A percentile compares a stretch with the other conserved stretches of the same genome.
Evolutionary conservation across 371 early-diverging fungal genomes (phyloP).

Genomic region (Rhizoclosmatium hyalinum): DNA sequence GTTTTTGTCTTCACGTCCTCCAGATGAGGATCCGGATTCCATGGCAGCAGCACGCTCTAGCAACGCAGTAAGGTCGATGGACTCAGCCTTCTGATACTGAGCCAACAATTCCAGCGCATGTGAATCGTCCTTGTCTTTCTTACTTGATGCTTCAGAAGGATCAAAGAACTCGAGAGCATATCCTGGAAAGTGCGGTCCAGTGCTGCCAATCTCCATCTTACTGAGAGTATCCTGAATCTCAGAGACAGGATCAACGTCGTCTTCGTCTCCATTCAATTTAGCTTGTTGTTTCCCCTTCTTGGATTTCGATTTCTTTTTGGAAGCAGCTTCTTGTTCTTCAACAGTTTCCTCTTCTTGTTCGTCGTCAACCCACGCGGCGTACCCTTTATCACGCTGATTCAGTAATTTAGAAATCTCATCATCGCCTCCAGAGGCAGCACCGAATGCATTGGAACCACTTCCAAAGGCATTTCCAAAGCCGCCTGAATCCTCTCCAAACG

Average conservation of each 20-base stretch:
- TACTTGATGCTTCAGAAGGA: neutral
- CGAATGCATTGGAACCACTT: neutral
- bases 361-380: slow-evolving; percentile 21
- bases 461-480: neutral
- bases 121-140: slow-evolving; percentile 11
- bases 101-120: slow-evolving; percentile 43
- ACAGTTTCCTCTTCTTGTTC: neutral
- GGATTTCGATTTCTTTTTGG: neutral
- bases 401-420: slow-evolving; percentile 22
- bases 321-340: neutral
- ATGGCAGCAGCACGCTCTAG: slow-evolving; percentile 12
- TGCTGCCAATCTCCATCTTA: neutral
- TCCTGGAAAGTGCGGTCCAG: slow-evolving; percentile 38
- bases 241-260: neutral
- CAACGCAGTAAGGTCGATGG: slow-evolving; percentile 2
- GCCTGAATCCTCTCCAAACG: neutral
- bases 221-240: neutral
- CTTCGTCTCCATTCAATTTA: neutral
- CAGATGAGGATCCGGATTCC: neutral
- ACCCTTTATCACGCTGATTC: neutral
- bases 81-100: slow-evolving; percentile 35
- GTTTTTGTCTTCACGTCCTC: neutral
- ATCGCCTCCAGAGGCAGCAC: neutral
- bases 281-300: slow-evolving; percentile 4
- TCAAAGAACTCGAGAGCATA: slow-evolving; percentile 40